Evolutionary conservation across 2,329 filamentous ascomycete genomes (phyloP), one percentile per base, ranked within the genome.

Genomic region (Claviceps paspali): DNA sequence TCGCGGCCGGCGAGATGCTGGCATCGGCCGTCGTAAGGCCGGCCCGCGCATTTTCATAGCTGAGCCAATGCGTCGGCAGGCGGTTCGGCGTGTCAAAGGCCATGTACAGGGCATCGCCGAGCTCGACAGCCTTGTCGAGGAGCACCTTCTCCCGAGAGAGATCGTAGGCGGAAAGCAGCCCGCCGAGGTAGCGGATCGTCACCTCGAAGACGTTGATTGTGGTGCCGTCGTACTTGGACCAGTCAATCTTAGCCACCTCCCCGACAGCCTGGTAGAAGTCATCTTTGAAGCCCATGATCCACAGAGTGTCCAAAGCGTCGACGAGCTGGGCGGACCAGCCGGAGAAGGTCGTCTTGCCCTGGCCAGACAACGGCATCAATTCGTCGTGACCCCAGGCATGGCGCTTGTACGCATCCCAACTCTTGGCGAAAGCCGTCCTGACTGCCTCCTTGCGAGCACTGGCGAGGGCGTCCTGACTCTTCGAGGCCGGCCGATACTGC

Each of bases 161-260:
- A 40, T 73, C 68, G 42, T 70, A 69, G 1, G 68, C 67, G 2
- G 64, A 56, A 11, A 73, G 49, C 11, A 72, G 55, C 1, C 68
- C 68, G 28, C 68, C 69, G 0, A 73, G 56, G 44, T 70, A 65
- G 21, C 68, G 60, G 44, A 73, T 72, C 21, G 68, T 77, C 6
- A 74, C 76, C 50, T 79, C 76, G 43, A 79, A 79, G n/a, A 71
- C 45, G 37, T 67, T 75, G 46, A 77, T 66, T 14, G 29, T 57
- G 2, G 54, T 48, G 23, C 57, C 52, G 3, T 49, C 54, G 3
- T 65, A 65, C 6, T 62, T 67, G 12, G 60, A 57, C 55, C 73
- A 77, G 51, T 77, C 68, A 43, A 77, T 71, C 22, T 60, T 53
- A 29, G 61, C 62, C n/a, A 66, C 57, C 30, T 56, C 46, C 37